Percentiles rank a stretch among this genome's conserved stretches.
Conservation (phyloP, 2,329 filamentous ascomycete species). For the Pestalotiopsis sp. region DNA sequence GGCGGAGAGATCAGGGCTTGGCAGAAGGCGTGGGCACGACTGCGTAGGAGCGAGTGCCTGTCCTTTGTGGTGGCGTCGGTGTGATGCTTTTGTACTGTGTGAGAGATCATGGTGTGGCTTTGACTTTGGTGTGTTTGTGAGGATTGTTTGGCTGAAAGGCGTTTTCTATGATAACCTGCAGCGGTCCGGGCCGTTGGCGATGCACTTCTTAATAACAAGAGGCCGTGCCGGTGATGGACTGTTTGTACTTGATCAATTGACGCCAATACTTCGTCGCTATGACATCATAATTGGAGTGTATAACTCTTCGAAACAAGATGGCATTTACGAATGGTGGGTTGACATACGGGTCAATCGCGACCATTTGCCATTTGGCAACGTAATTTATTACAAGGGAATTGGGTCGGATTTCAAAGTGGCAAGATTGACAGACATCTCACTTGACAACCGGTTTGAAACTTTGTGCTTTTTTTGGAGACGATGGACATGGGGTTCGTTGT, state of each 20-base stretch:
- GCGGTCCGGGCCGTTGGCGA: background rate
- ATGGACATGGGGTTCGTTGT: too few species aligned
- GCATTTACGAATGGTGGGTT: background rate
- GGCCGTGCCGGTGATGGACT: background rate
- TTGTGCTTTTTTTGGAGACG: background rate
- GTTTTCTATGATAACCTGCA: background rate
- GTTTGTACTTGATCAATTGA: background rate
- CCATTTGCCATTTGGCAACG: background rate
- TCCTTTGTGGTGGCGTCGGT: background rate
- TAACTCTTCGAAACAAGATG: background rate
- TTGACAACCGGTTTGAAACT: background rate
- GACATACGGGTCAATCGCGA: background rate
- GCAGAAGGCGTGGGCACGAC: conserved; percentile 17
- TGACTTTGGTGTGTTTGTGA: background rate
- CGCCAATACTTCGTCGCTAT: conserved; percentile 7
- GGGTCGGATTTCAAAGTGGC: background rate
- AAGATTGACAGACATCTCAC: background rate
- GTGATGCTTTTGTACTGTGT: conserved; percentile 8
- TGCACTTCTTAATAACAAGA: background rate
- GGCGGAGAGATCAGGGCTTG: conserved; percentile 10
- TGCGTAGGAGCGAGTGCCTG: conserved; percentile 10
- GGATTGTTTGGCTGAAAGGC: background rate
- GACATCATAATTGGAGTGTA: conserved; percentile 6
- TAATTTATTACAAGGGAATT: background rate
- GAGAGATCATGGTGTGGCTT: conserved; percentile 12